Conservation (phyloP, 1,284 basidiomycete genomes). For the Irpex sp. region DNA sequence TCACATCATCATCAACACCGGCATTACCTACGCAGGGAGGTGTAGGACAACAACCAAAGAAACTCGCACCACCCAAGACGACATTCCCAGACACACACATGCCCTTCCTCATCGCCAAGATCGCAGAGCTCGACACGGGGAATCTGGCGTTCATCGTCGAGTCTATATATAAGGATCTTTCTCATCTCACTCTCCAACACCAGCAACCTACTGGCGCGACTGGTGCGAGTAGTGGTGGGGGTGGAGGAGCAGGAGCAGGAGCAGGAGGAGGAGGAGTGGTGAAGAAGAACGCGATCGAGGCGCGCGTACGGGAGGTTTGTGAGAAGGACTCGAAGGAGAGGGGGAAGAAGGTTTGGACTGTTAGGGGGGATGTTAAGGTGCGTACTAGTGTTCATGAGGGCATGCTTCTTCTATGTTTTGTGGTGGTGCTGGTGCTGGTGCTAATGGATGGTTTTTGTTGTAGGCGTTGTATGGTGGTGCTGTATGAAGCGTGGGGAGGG, state of each 20-base stretch:
- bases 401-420: background rate
- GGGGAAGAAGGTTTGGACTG: constrained; percentile 62
- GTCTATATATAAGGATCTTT: constrained; percentile 62
- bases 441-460: background rate
- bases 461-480: no score
- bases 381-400: no score
- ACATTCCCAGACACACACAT: constrained; percentile 67
- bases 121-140: constrained; percentile 49
- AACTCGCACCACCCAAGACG: constrained; percentile 47
- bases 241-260: constrained; percentile 22
- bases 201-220: no score
- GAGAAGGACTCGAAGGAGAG: constrained; percentile 46
- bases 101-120: constrained; percentile 54
- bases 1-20: constrained; percentile 9
- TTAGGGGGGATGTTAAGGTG: constrained; percentile 44
- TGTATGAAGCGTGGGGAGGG: no score
- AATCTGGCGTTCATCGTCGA: constrained; percentile 69
- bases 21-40: background rate
- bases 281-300: constrained; percentile 80
- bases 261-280: constrained; percentile 36
- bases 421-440: background rate
- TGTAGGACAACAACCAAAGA: constrained; percentile 20
- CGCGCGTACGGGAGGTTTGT: constrained; percentile 70
- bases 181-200: no score
- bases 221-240: no score